phyloP scores from a whole-genome alignment of 805 yeast genomes.

The Cyberlindnera subsufficiens region DNA sequence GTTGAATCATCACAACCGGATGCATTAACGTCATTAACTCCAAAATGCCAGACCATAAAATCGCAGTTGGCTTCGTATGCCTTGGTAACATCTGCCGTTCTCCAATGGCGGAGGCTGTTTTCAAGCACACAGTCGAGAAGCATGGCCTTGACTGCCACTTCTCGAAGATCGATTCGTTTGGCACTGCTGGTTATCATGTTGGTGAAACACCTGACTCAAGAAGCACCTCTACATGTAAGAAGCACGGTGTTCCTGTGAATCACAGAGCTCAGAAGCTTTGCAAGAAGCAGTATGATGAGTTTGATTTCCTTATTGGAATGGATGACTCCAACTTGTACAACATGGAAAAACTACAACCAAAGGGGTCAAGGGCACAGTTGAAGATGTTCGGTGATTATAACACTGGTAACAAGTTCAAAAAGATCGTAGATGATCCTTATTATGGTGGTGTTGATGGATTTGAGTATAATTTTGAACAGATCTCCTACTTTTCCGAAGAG shows the following conservation, averaged over 20 bases:
- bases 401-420: constrained; percentile 41
- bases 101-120: constrained; percentile 97
- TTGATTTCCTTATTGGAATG: constrained; percentile 70
- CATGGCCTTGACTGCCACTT: constrained; percentile 41
- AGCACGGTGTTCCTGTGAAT: constrained; percentile 66
- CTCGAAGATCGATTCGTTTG: constrained; percentile 71
- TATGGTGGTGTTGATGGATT: constrained; percentile 86
- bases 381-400: constrained; percentile 80
- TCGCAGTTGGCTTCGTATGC: constrained; percentile 84
- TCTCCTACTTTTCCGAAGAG: constrained; percentile 66
- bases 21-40: neutral
- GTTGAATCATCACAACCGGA: neutral
- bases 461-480: constrained; percentile 70
- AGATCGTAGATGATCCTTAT: constrained; percentile 83
- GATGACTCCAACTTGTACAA: constrained; percentile 54
- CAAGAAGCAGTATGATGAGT: constrained; percentile 43
- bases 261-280: constrained; percentile 72
- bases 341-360: constrained; percentile 48
- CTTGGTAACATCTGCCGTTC: constrained; percentile 92
- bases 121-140: constrained; percentile 55
- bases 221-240: constrained; percentile 58
- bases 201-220: constrained; percentile 83
- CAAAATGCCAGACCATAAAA: constrained; percentile 3
- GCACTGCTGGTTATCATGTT: constrained; percentile 78
- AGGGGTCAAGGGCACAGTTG: constrained; percentile 40